Evolutionary conservation across 768 basidiomycete species (phyloP).

Genomic region (Boletellus emodensis): DNA sequence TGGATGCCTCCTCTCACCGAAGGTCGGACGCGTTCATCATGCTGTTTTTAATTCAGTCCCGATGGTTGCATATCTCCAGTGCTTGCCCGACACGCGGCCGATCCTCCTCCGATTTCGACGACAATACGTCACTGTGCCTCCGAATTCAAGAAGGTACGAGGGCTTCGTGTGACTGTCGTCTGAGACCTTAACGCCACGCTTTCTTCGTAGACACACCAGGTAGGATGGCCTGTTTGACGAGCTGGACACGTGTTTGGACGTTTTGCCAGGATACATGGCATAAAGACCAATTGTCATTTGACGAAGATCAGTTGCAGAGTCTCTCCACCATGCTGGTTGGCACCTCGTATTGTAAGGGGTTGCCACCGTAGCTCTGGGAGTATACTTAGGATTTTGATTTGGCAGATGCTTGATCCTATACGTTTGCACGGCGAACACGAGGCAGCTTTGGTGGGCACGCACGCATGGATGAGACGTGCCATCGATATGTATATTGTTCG

Average conservation of each 20-base stretch:
- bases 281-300: constrained; percentile 80
- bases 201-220: constrained; percentile 55
- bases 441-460: not conserved
- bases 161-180: constrained; percentile 7
- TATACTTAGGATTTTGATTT: constrained; percentile 13
- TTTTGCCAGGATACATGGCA: constrained; percentile 79
- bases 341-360: constrained; percentile 75
- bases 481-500: constrained; percentile 2
- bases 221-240: constrained; percentile 23
- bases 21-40: constrained; percentile 38
- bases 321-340: constrained; percentile 87
- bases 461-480: not conserved
- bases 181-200: not conserved
- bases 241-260: constrained; percentile 3
- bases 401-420: constrained; percentile 24
- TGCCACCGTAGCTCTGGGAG: not conserved
- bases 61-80: constrained; percentile 39
- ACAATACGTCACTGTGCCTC: constrained; percentile 84
- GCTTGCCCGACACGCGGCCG: constrained; percentile 72
- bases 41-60: not conserved
- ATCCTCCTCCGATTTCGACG: constrained; percentile 87
- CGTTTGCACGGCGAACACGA: constrained; percentile 3
- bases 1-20: constrained; percentile 87
- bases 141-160: constrained; percentile 77
- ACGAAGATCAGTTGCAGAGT: constrained; percentile 85